Base-by-base conservation (phyloP, 2,329 filamentous ascomycete species). In the Thielaviopsis punctulata region DNA sequence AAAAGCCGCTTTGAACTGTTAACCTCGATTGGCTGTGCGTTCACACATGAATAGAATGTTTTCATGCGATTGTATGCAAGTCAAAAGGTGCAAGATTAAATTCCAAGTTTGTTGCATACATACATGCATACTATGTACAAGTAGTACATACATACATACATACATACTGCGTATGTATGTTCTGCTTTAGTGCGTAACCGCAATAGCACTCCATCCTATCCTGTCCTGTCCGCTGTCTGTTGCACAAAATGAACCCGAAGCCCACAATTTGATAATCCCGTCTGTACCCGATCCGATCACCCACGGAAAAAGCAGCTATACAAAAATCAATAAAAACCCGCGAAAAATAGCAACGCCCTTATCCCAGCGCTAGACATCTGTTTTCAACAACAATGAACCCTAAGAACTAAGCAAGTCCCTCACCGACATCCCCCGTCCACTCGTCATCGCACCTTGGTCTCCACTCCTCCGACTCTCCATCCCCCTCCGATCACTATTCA, bases 401-500 rank as follows among this genome's bases (percentile, higher is more conserved):
- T 25, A 53, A 39, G 48, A 50, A 56, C 70, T 77, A 18, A 78
- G 61, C 51, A 78, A 59, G 60, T 78, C 75, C 47, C 67, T 67
- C 13, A 78, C 74, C 43, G 75, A 77, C 63, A 78, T 66, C 0
- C 73, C 73, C 49, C 74, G 64, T 9, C 65, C 68, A 23, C 63
- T 61, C 1, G 60, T 52, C 6, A 48, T 53, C 18, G 48, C 45
- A 64, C 77, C 73, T 51, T 67, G 69, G 4, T 77, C 73, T 62
- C 73, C 77, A 69, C 76, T 75, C 2, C 10, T n/a, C 22, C 39
- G 44, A 8, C 18, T 48, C 41, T 52, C 52, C 25, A 48, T 69
- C 36, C 71, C 73, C 33, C 86, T 73, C 41, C 86, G 76, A 63
- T 92, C 87, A 51, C 73, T 79, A 58, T 89, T 93, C 55, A 95